Conservation (phyloP, 2,329 filamentous ascomycete genomes). For the Dactylellina sp. region DNA sequence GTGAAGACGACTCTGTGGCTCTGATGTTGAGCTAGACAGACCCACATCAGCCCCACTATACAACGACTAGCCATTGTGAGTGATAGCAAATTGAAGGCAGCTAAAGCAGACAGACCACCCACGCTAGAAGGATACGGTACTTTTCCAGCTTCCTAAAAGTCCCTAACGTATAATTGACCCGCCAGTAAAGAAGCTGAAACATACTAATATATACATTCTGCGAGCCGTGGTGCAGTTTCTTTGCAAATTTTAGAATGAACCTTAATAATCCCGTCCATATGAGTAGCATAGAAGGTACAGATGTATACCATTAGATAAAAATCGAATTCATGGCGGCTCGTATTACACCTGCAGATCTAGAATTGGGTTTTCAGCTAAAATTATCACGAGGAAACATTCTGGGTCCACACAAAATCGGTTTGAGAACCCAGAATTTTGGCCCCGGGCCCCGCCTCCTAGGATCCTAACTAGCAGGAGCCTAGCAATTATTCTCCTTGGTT, state of each 20-base stretch:
- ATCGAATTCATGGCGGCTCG: too few relatives aligned
- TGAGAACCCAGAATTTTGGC: too few relatives aligned
- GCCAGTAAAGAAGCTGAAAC: conserved; percentile 22
- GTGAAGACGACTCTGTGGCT: background rate
- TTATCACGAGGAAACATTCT: too few relatives aligned
- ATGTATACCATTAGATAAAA: too few relatives aligned
- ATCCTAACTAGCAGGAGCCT: too few relatives aligned
- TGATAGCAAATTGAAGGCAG: conserved; percentile 5
- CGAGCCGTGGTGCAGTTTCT: background rate
- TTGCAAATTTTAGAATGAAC: background rate
- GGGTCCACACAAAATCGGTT: too few relatives aligned
- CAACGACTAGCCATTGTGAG: background rate
- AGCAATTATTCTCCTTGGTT: background rate
- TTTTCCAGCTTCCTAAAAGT: conserved; percentile 36
- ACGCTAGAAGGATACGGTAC: conserved; percentile 32
- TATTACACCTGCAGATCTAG: too few relatives aligned
- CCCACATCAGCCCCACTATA: background rate
- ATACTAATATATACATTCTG: conserved; percentile 7
- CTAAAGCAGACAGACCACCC: conserved; percentile 15
- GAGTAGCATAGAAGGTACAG: too few relatives aligned
- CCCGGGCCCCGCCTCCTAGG: too few relatives aligned
- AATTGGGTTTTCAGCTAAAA: too few relatives aligned
- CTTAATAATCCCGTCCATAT: too few relatives aligned
- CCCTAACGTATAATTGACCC: conserved; percentile 11
- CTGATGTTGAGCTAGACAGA: background rate